A percentile compares a stretch with the other conserved stretches of the same genome.
Conservation (phyloP, 75 land plant genomes). For the Azolla pinnata region DNA sequence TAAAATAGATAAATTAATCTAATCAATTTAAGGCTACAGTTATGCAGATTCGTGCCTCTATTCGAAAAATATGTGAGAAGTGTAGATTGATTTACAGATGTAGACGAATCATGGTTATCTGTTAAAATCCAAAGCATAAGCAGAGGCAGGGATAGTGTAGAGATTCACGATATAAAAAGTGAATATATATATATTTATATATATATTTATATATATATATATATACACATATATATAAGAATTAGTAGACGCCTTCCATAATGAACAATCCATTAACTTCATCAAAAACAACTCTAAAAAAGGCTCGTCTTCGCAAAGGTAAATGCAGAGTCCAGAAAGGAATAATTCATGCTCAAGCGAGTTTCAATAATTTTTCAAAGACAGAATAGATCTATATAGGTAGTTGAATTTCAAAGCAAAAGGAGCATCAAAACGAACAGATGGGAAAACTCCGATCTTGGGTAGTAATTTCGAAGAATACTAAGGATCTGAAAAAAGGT, state of each 20-base stretch:
- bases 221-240: background rate
- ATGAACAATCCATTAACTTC: background rate
- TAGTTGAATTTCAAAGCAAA: no score
- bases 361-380: constrained; percentile 2
- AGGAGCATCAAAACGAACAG: no score
- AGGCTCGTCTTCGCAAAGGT: background rate
- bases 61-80: constrained; percentile 7
- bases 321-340: constrained; percentile 1
- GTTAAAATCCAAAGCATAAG: constrained; percentile 7
- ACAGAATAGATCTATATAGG: no score
- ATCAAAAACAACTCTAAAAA: constrained; percentile 1
- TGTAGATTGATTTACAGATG: background rate
- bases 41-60: constrained; percentile 5
- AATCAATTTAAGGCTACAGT: background rate
- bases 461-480: no score
- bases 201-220: no score
- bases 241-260: background rate
- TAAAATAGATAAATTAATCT: background rate
- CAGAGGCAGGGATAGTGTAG: background rate
- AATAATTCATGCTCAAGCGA: background rate
- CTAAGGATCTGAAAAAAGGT: no score
- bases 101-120: background rate
- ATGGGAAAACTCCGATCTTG: no score
- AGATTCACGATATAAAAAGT: no score
- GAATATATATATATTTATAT: no score